A percentile compares a stretch with the other conserved stretches of the same genome.
These are phyloP conservation scores for Aspergillus leporis DNA, from an alignment of 495 filamentous ascomycete species.

Conservation along the genomic window DNA sequence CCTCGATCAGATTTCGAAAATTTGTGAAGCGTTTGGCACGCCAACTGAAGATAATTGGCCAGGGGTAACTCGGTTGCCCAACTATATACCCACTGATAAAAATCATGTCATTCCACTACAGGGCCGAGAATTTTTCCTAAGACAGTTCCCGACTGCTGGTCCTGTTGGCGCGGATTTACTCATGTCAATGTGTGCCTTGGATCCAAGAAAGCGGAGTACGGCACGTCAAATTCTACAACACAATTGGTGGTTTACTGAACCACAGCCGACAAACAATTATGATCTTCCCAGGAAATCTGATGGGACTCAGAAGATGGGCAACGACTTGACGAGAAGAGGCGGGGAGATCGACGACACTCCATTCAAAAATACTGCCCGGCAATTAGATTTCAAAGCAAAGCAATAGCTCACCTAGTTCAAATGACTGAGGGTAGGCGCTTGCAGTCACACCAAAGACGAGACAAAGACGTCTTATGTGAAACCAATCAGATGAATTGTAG, in stretches of 20 bases:
- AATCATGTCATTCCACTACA: constrained; percentile 57
- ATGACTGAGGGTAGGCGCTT: neutral
- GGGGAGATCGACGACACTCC: constrained; percentile 68
- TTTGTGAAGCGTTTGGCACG: constrained; percentile 82
- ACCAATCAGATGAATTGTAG: neutral
- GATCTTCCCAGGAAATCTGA: constrained; percentile 74
- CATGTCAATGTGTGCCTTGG: constrained; percentile 79
- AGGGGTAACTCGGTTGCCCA: constrained; percentile 78
- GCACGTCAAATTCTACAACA: constrained; percentile 77
- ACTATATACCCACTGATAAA: constrained; percentile 63
- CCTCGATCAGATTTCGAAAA: constrained; percentile 73
- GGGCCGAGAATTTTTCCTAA: constrained; percentile 66
- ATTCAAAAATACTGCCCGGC: constrained; percentile 76
- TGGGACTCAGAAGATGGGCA: constrained; percentile 70
- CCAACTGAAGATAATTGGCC: constrained; percentile 96
- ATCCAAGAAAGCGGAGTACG: constrained; percentile 79
- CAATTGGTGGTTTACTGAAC: constrained; percentile 82
- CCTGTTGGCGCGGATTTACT: constrained; percentile 81
- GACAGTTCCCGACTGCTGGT: constrained; percentile 74
- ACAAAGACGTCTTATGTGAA: neutral
- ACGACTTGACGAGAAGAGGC: constrained; percentile 79
- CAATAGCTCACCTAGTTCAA: constrained; percentile 39
- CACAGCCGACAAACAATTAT: constrained; percentile 79
- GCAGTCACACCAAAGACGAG: neutral
- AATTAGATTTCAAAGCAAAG: constrained; percentile 72